Conservation (phyloP, 306 rosid genomes). For the Mimosa pudica region DNA sequence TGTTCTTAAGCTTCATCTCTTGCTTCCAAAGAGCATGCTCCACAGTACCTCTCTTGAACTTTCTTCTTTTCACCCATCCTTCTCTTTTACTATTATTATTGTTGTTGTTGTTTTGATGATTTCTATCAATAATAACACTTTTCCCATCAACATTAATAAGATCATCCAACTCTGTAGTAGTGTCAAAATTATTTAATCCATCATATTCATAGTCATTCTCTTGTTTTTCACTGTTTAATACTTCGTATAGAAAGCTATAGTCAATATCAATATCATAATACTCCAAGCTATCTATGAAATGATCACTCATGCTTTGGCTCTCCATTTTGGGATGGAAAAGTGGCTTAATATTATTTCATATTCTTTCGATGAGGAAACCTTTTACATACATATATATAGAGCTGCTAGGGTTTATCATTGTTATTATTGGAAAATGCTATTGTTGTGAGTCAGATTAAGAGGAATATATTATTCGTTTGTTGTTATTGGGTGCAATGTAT, state of each 20-base stretch:
- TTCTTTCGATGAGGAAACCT: background rate
- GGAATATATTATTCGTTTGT: constrained; percentile 2
- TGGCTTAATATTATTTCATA: background rate
- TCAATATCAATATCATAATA: constrained; percentile 25
- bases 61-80: constrained; percentile 36
- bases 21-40: constrained; percentile 18
- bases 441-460: background rate
- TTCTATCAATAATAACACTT: background rate
- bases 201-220: background rate
- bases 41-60: constrained; percentile 14
- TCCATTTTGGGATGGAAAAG: background rate
- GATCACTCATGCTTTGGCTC: background rate
- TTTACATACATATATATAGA: background rate
- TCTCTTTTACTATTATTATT: background rate
- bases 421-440: background rate
- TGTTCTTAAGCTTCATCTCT: constrained; percentile 28
- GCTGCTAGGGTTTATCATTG: background rate
- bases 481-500: background rate
- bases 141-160: background rate
- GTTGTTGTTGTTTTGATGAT: background rate
- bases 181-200: background rate
- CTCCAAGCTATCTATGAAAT: constrained; percentile 3
- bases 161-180: background rate
- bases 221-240: constrained; percentile 23
- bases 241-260: constrained; percentile 18